Base-by-base conservation (phyloP, 306 rosid genomes). In the Acmispon strigosus region DNA sequence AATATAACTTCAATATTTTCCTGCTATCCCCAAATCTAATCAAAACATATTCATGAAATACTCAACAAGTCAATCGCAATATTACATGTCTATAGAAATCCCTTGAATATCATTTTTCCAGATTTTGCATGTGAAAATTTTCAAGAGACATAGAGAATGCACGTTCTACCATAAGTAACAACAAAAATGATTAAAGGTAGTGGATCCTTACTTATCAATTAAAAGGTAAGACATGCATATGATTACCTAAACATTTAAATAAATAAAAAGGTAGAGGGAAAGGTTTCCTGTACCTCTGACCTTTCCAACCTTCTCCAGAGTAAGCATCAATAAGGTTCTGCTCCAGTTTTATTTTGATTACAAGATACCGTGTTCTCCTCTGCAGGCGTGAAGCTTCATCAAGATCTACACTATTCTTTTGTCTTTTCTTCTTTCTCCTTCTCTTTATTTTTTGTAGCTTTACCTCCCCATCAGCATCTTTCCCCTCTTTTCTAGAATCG, bases 251-350 rank as follows among this genome's bases (percentile, higher is more conserved):
- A 27, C 32, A 27, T 27, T 27, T 27, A 27, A 27, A 27, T 27
- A 27, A 43, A n/a, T n/a, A 7, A 20, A 29, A 41, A 22, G 59
- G 16, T 22, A 36, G 14, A 37, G n/a, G 62, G 16, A 64, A 64
- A 59, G 34, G 39, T 62, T 50, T 65, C 20, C 49, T 47, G 18
- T 85, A 92, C 98, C 98, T 92, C 74, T 92, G 95, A 65, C 98
- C 98, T 75, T 89, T 92, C 98, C 98, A 89, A 74, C 98, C 96
- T 82, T 92, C 98, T 53, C 84, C 90, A 70, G 96, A 82, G 85
- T 92, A 92, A 67, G 98, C 96, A 83, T 92, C 98, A 62, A 92
- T 88, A 39, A 92, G 96, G 89, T 87, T 87, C 87, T 92, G 98
- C 86, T 92, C 98, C 66, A 83, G 81, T 77, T 87, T 92, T 78